These are phyloP conservation scores for Hypsizygus ulmarius DNA, from an alignment of 1,284 basidiomycete genomes.

Conservation along the genomic window DNA sequence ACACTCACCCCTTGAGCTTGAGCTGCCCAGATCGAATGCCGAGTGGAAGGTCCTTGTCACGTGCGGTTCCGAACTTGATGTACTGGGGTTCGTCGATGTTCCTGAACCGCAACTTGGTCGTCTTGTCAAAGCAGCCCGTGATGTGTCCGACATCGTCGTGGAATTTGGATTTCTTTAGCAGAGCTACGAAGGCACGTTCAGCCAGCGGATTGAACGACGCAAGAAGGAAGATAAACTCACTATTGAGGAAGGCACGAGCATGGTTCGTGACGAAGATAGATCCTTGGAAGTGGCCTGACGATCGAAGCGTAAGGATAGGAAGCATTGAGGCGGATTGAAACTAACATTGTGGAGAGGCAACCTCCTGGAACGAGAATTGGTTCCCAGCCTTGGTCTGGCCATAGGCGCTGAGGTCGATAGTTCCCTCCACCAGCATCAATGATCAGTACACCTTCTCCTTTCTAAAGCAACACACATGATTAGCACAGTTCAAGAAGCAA, in stretches of 20 bases:
- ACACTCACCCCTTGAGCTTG: conserved; percentile 38
- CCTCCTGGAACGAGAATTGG: conserved; percentile 25
- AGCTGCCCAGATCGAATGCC: conserved; percentile 35
- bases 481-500: neutral
- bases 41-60: conserved; percentile 41
- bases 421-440: conserved; percentile 61
- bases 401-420: conserved; percentile 53
- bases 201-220: neutral
- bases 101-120: conserved; percentile 45
- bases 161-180: conserved; percentile 24
- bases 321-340: neutral
- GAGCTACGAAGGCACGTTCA: conserved; percentile 10
- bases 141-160: conserved; percentile 41
- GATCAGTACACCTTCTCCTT: conserved; percentile 44
- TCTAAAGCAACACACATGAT: conserved; percentile 23
- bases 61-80: conserved; percentile 45
- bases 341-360: conserved; percentile 28
- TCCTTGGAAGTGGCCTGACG: conserved; percentile 11
- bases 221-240: conserved; percentile 25
- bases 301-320: neutral
- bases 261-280: conserved; percentile 34
- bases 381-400: conserved; percentile 11
- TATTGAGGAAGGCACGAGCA: conserved; percentile 29
- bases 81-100: conserved; percentile 39
- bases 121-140: conserved; percentile 45